These are phyloP conservation scores for Falciphora oryzae DNA, from an alignment of 2,329 filamentous ascomycete genomes.

Conservation along the genomic window DNA sequence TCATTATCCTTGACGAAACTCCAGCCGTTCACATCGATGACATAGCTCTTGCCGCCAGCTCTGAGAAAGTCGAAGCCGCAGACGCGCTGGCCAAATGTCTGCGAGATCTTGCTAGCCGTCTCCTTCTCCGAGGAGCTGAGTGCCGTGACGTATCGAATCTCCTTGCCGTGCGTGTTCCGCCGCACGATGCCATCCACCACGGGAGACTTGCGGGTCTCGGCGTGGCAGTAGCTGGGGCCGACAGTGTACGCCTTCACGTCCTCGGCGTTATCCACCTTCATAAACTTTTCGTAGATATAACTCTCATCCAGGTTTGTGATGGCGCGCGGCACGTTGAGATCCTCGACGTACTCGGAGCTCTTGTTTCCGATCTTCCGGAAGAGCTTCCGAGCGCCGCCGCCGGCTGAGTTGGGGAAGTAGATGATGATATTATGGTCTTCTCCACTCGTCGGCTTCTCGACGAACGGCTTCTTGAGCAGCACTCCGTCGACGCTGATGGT, in stretches of 20 bases:
- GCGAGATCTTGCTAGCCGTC: constrained; percentile 85
- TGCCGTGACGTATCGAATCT: constrained; percentile 89
- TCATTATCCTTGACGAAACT: constrained; percentile 99
- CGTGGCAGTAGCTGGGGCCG: constrained; percentile 86
- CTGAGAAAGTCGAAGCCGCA: constrained; percentile 94
- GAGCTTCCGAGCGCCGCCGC: constrained; percentile 83
- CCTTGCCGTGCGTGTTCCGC: constrained; percentile 94
- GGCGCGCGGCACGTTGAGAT: constrained; percentile 68
- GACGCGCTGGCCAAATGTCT: constrained; percentile 87
- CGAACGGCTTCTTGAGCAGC: constrained; percentile 83
- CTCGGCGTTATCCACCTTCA: constrained; percentile 93
- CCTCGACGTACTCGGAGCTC: constrained; percentile 87
- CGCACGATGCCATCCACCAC: constrained; percentile 95
- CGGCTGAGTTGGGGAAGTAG: constrained; percentile 83
- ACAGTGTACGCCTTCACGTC: constrained; percentile 99
- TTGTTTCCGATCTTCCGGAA: constrained; percentile 99
- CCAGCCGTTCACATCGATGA: constrained; percentile 99
- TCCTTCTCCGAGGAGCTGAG: constrained; percentile 73
- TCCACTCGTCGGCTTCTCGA: constrained; percentile 96
- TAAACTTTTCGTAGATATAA: constrained; percentile 96
- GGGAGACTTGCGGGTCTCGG: constrained; percentile 93
- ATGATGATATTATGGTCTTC: constrained; percentile 99
- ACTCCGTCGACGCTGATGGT: constrained; percentile 81
- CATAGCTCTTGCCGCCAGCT: constrained; percentile 83
- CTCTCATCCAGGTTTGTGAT: constrained; percentile 76